Evolutionary conservation across 768 basidiomycete species (phyloP).

Genomic region (Austroboletus festivus): DNA sequence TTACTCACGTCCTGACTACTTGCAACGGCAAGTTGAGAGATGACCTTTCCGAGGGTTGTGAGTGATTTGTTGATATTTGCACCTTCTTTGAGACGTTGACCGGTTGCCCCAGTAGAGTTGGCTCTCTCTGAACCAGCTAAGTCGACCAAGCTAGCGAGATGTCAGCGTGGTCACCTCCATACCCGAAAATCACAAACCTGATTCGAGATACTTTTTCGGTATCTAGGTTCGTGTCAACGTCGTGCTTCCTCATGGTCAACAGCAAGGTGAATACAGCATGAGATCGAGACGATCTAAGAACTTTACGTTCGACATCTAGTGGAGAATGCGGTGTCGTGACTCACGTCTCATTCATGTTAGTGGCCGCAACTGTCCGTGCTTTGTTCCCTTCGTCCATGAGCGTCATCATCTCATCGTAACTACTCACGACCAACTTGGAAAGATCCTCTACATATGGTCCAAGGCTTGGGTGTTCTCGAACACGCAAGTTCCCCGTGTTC

Average conservation of each 20-base stretch:
- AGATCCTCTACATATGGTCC: constrained; percentile 99
- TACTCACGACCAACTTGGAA: constrained; percentile 86
- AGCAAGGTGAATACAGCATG: constrained; percentile 98
- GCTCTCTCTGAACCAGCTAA: constrained; percentile 96
- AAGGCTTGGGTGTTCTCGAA: constrained; percentile 93
- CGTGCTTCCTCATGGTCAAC: constrained; percentile 88
- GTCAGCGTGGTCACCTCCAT: constrained; percentile 8
- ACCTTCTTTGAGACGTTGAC: constrained; percentile 93
- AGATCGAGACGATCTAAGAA: constrained; percentile 81
- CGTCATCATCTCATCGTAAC: constrained; percentile 96
- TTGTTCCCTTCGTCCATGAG: constrained; percentile 99
- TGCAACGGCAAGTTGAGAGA: constrained; percentile 76
- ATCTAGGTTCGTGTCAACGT: constrained; percentile 79
- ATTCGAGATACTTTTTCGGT: constrained; percentile 99
- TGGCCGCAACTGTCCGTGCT: constrained; percentile 96
- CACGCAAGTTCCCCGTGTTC: constrained; percentile 93
- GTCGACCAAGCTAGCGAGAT: constrained; percentile 72
- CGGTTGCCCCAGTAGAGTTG: constrained; percentile 96
- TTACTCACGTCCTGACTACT: constrained; percentile 52
- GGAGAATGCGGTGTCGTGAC: constrained; percentile 24
- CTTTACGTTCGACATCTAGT: neutral
- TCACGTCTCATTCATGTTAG: constrained; percentile 99
- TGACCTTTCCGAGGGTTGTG: constrained; percentile 97
- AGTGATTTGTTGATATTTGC: constrained; percentile 99
- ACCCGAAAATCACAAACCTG: constrained; percentile 46